Base-by-base conservation (phyloP, 1,284 basidiomycete genomes). In the Anthracocystis panici-leucophaei region DNA sequence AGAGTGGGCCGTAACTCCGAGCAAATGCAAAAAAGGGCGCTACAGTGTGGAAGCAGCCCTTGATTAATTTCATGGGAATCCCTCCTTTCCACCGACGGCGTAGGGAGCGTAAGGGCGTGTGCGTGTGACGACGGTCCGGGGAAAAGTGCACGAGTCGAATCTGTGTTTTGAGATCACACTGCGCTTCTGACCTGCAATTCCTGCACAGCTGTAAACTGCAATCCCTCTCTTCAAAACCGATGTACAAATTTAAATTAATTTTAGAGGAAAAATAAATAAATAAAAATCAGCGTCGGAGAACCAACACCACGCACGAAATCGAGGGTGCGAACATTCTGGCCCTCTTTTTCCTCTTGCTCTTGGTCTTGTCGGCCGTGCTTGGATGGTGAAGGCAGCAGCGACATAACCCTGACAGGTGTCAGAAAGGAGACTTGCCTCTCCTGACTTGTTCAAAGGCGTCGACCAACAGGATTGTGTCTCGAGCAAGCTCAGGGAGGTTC, bases 141-240 rank as follows among this genome's bases (percentile, higher is more conserved):
- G 48, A 29, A 49, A 49, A 48, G 25, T 16, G 5, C 2, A 23
- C 45, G 14, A 16, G 27, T 48, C 46, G 46, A 29, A n/a, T 48
- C 46, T 48, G 46, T 48, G 45, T 16, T 18, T 29, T 46, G 46
- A 48, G 46, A 48, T 48, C 46, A 48, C 46, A 48, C 11, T 29
- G 45, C 45, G 16, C 21, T 23, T 1, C 25, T n/a, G 46, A 11
- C 7, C 46, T 31, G 29, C 46, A 27, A 27, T 46, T 48, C 16
- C 0, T n/a, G 16, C 44, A 2, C 12, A 48, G 3, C 48, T 49
- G 48, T 49, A n/a, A n/a, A 27, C 20, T 49, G 48, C 48, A 49
- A 49, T 49, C 48, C 48, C 48, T 49, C 48, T 49, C 29, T 49
- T 29, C 20, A 5, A 21, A 31, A 29, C 27, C 46, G 11, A 16